Conservation (phyloP, 495 filamentous ascomycete genomes). For the Penicillium salamii region DNA sequence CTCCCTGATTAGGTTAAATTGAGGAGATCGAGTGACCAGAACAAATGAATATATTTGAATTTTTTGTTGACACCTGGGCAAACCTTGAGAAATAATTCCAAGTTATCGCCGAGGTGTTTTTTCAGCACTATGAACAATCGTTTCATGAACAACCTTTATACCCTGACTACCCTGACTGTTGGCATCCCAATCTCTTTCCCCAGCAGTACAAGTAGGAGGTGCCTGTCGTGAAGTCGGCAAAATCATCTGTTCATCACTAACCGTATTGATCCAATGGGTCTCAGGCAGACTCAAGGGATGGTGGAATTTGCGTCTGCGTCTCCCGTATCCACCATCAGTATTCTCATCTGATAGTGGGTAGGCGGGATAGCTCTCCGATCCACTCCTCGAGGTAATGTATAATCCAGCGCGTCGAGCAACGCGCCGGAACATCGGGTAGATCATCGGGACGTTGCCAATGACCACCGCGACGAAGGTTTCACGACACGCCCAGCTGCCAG, state of each 20-base stretch:
- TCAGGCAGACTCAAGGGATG: slow-evolving; percentile 42
- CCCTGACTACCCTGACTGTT: slow-evolving; percentile 24
- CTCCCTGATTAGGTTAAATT: too few species aligned
- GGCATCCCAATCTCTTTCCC: slow-evolving; percentile 24
- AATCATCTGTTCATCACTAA: slow-evolving; percentile 42
- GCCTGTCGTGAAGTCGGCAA: slow-evolving; percentile 26
- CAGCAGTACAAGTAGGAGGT: slow-evolving; percentile 24
- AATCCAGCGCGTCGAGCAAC: slow-evolving; percentile 30
- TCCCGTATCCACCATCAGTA: slow-evolving; percentile 15
- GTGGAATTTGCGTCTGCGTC: slow-evolving; percentile 30
- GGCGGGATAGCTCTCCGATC: slow-evolving; percentile 16
- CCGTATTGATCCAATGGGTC: slow-evolving; percentile 32
- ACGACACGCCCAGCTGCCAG: slow-evolving; percentile 60
- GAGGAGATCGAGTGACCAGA: too few species aligned
- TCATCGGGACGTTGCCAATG: slow-evolving; percentile 59
- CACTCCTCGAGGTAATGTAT: slow-evolving; percentile 22
- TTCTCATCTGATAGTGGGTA: slow-evolving; percentile 32
- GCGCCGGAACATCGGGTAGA: slow-evolving; percentile 51
- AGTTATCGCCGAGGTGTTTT: slow-evolving; percentile 11
- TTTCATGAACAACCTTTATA: slow-evolving; percentile 31
- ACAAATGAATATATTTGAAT: too few species aligned
- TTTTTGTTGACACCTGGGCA: too few species aligned
- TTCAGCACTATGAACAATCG: slow-evolving; percentile 26
- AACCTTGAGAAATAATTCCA: too few species aligned
- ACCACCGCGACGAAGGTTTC: slow-evolving; percentile 62